Percentiles rank a stretch among this genome's conserved stretches.
These are phyloP conservation scores for Termitomyces sp. DNA, from an alignment of 768 basidiomycete species.

Conservation along the genomic window DNA sequence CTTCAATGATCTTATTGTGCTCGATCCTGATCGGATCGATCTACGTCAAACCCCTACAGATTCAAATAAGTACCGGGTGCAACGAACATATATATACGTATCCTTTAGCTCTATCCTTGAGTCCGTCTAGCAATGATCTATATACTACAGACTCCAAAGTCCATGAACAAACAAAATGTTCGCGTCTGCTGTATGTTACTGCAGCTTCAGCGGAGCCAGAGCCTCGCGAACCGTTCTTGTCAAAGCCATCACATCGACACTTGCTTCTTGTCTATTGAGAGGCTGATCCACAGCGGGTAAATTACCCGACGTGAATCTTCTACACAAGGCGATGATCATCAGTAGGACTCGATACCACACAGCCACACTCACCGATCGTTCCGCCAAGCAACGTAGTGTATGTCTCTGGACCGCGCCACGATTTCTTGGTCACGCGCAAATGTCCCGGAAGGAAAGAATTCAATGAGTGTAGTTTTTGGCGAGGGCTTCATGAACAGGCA, in stretches of 20 bases:
- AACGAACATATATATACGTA: not conserved
- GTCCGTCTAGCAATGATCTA: not conserved
- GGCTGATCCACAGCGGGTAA: slow-evolving; percentile 31
- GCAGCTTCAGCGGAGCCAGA: slow-evolving; percentile 3
- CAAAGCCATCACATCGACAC: slow-evolving; percentile 39
- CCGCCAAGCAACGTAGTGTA: slow-evolving; percentile 60
- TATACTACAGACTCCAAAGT: not conserved
- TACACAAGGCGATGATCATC: slow-evolving; percentile 15
- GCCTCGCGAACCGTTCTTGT: slow-evolving; percentile 31
- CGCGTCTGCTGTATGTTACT: too few relatives aligned
- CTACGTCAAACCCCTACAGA: too few relatives aligned
- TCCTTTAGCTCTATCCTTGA: not conserved
- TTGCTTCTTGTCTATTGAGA: slow-evolving; percentile 20
- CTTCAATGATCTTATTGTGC: too few relatives aligned
- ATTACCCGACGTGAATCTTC: slow-evolving; percentile 29
- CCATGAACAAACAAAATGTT: not conserved
- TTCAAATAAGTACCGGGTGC: too few relatives aligned
- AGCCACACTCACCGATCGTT: slow-evolving; percentile 18
- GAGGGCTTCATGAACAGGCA: slow-evolving; percentile 66
- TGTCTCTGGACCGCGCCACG: slow-evolving; percentile 47
- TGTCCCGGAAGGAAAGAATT: slow-evolving; percentile 68
- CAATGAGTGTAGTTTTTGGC: slow-evolving; percentile 61
- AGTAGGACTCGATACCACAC: not conserved
- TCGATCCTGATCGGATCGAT: too few relatives aligned
- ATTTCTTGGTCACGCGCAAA: slow-evolving; percentile 63